Percentiles rank a stretch among this genome's conserved stretches.
These are phyloP conservation scores for Taphrina confusa DNA, from an alignment of 1,139 yeast genomes.

Conservation along the genomic window DNA sequence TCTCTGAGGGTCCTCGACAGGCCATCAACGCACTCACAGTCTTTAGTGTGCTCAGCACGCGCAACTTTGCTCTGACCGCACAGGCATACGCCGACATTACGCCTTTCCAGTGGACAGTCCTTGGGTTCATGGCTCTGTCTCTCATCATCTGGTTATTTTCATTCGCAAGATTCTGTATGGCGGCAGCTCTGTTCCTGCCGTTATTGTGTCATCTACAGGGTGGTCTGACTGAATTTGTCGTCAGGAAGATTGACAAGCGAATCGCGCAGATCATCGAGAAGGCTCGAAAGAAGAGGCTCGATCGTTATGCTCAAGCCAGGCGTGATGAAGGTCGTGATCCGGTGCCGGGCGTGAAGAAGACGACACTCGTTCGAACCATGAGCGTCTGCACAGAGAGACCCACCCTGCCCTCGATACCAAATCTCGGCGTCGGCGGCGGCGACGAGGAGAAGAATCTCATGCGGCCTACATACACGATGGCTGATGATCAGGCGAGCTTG, in stretches of 20 bases:
- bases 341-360: slow-evolving; percentile 1
- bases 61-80: slow-evolving; percentile 58
- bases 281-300: slow-evolving; percentile 48
- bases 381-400: slow-evolving; percentile 22
- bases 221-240: slow-evolving; percentile 60
- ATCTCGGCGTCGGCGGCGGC: background rate
- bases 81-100: slow-evolving; percentile 57
- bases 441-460: slow-evolving; percentile 8
- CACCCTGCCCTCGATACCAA: slow-evolving; percentile 19
- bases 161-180: slow-evolving; percentile 61
- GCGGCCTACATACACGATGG: background rate
- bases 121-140: slow-evolving; percentile 75
- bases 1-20: slow-evolving; percentile 90
- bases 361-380: slow-evolving; percentile 12
- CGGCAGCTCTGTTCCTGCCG: slow-evolving; percentile 59
- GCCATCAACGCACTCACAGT: slow-evolving; percentile 76
- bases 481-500: slow-evolving; percentile 16
- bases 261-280: slow-evolving; percentile 57
- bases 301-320: slow-evolving; percentile 31
- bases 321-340: slow-evolving; percentile 1
- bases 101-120: slow-evolving; percentile 64
- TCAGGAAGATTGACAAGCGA: slow-evolving; percentile 56
- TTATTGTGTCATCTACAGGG: slow-evolving; percentile 53
- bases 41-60: slow-evolving; percentile 54
- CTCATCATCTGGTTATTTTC: slow-evolving; percentile 73